Base-by-base conservation (phyloP, 2,329 filamentous ascomycete genomes). In the Talaromyces sp. region DNA sequence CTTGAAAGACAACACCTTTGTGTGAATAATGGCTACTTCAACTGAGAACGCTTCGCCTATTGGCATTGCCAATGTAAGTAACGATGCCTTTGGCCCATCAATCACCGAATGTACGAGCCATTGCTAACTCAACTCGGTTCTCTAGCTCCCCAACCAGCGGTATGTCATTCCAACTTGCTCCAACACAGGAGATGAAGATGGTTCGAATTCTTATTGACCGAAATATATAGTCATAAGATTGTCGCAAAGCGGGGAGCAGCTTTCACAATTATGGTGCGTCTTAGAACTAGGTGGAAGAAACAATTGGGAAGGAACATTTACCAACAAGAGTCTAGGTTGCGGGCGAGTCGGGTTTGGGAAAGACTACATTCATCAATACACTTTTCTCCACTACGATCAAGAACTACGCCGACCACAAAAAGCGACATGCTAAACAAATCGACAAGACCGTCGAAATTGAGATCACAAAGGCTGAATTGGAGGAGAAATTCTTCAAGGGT, bases 401-500 rank as follows among this genome's bases (percentile, higher is more conserved):
- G 87, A 99, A 98, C 87, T 99, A 99, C 81, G 95, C 95, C 87
- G 95, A 99, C 82, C 94, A 99, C 88, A 97, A 97, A 87, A 91
- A 93, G 82, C 92, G 95, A 78, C 95, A 99, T 82, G 92, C 95
- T 83, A 99, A 99, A 89, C 95, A 99, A 85, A 88, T 98, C 73
- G 95, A 99, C 85, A 98, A 98, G 88, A 99, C 95, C 11, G 95
- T 99, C 70, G 96, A 99, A 85, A 99, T 99, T 73, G 95, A 99
- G 82, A 99, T 99, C 79, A 99, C 95, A 80, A 99, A 99, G 87
- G 95, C 95, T 67, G 95, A 99, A 85, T 85, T 99, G 69, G 95
- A 99, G 84, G 95, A 99, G 90, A 99, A 99, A 86, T 99, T 99
- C 87, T 99, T 99, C 90, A 99, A 99, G 87, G 94, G 94, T 97